Evolutionary conservation across 2,329 filamentous ascomycete genomes (phyloP).

Genomic region (Lachnum nothofagi): DNA sequence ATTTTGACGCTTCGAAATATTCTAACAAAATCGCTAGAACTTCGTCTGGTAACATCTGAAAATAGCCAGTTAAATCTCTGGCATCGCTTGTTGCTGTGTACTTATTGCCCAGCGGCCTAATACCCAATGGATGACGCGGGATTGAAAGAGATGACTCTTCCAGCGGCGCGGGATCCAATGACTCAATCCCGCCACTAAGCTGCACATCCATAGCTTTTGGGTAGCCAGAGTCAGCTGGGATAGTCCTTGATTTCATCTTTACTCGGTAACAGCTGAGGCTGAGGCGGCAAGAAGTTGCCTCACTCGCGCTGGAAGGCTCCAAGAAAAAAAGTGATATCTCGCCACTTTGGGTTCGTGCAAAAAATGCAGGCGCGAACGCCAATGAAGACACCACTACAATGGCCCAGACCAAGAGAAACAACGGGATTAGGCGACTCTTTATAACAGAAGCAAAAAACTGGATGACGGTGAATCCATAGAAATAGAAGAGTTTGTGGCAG

Average conservation of each 20-base stretch:
- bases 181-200: conserved; percentile 20
- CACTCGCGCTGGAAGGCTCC: background rate
- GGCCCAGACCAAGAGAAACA: no score
- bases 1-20: conserved; percentile 56
- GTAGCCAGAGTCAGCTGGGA: conserved; percentile 15
- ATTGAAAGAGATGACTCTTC: conserved; percentile 51
- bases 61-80: conserved; percentile 58
- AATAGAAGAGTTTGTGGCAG: no score
- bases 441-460: no score
- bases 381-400: background rate
- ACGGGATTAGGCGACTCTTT: no score
- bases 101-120: conserved; percentile 84
- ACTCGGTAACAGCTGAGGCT: background rate
- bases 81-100: conserved; percentile 62
- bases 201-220: conserved; percentile 9
- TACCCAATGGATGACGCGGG: conserved; percentile 71
- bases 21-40: conserved; percentile 72
- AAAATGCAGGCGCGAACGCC: background rate
- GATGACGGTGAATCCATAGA: no score
- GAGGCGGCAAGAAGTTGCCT: background rate
- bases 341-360: background rate
- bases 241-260: conserved; percentile 19
- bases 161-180: conserved; percentile 26
- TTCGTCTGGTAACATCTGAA: conserved; percentile 73
- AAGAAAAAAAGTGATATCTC: background rate